Evolutionary conservation across 75 land plant genomes (phyloP).

Genomic region (Picea glauca): DNA sequence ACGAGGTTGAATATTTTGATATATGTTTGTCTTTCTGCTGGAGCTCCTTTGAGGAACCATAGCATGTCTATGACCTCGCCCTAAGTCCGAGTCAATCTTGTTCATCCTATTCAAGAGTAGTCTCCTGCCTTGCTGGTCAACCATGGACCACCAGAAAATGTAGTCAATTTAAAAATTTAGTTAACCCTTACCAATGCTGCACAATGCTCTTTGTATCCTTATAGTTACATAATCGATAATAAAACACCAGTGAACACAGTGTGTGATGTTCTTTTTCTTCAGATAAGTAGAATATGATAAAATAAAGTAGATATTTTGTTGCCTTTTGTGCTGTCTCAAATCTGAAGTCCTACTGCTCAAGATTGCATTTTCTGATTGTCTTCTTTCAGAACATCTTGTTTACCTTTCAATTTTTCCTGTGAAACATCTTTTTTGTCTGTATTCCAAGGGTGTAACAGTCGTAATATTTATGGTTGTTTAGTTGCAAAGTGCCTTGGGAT

Average conservation of each 20-base stretch:
- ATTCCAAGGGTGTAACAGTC: neutral
- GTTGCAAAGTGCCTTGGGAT: neutral
- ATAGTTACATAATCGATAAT: neutral
- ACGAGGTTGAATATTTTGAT: too few relatives aligned
- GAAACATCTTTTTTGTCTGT: neutral
- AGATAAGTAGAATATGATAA: neutral
- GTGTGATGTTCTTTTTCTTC: neutral
- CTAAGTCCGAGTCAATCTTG: too few relatives aligned
- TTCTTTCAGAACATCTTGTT: neutral
- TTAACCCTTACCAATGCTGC: neutral
- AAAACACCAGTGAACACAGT: neutral
- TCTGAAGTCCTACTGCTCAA: neutral
- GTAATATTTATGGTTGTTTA: neutral
- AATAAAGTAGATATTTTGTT: neutral
- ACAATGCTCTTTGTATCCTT: too few relatives aligned
- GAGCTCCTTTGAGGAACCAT: neutral
- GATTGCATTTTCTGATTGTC: neutral
- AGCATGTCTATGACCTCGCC: too few relatives aligned
- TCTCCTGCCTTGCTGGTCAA: neutral
- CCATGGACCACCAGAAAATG: neutral
- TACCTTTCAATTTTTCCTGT: neutral
- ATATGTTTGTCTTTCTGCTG: neutral
- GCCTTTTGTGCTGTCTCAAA: neutral
- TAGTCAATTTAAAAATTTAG: neutral
- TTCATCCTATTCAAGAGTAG: neutral